Base-by-base conservation (phyloP, 495 filamentous ascomycete species). In the Neurospora sp. region DNA sequence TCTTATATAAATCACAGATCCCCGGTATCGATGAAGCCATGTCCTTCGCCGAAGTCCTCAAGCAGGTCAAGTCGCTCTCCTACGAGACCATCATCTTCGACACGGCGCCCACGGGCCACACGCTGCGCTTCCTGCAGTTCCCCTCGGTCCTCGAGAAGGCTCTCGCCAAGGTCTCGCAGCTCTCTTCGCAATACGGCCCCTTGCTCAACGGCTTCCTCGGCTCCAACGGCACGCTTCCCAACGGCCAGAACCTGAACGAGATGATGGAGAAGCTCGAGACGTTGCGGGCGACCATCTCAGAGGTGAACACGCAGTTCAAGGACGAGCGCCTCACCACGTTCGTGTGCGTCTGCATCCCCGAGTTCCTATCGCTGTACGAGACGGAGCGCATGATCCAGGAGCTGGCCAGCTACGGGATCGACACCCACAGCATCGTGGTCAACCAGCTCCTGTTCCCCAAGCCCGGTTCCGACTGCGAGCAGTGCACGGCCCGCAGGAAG, bases 381-480 rank as follows among this genome's bases (percentile, higher is more conserved):
- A 99, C 96, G 71, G 96, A 99, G 84, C 93, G 96, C 75, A 98
- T 99, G 96, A 98, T 99, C 78, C 96, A 99, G 84, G 96, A 99
- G 85, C 87, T 99, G 77, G 90, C 94, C 69, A 91, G 87, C 81
- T 99, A 97, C 84, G 84, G 90, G 76, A 99, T 99, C 79, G 96
- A 99, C 82, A 97, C 95, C 10, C 96, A 99, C 82, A 88, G 91
- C 77, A 98, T 99, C 75, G 96, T 99, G 20, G 96, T 99, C 79
- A 99, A 99, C 83, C 96, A 99, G 86, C 87, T 99, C 75, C 84
- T 99, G 72, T 99, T 97, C 85, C 96, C 96, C 18, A 93, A 93
- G 82, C 87, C 91, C 74, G 91, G 91, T 31, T 96, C 91, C 78
- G 87, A 89, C 40, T 99, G 96, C 82, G 93, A 97, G 70, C 96